phyloP scores from a whole-genome alignment of 805 yeast genomes.

The Schizosaccharomyces osmophilus region DNA sequence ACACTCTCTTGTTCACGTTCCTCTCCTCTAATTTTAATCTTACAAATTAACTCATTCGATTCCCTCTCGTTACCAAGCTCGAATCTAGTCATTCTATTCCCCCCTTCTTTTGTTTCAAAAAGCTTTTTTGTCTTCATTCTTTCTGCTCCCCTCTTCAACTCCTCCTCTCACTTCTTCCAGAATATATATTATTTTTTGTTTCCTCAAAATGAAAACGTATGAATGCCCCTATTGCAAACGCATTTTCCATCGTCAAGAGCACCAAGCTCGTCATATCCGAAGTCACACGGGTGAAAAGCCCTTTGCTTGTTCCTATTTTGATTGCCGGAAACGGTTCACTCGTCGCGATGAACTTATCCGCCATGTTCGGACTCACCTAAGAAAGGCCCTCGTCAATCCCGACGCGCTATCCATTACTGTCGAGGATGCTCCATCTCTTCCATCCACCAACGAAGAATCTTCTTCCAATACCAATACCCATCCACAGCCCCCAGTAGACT shows the following conservation, averaged over 20 bases:
- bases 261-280: not conserved
- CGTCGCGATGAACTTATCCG: not conserved
- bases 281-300: slow-evolving; percentile 1
- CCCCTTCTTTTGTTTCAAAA: no score
- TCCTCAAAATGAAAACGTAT: not conserved
- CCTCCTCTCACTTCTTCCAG: not conserved
- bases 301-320: not conserved
- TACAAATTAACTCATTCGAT: no score
- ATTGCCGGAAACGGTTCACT: not conserved
- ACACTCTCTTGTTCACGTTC: no score
- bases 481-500: no score
- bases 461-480: no score
- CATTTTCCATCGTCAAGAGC: not conserved
- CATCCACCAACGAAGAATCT: no score
- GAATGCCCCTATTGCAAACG: slow-evolving; percentile 1
- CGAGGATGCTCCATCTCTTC: no score
- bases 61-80: no score
- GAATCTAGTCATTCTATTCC: no score
- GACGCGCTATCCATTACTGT: not conserved
- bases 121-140: no score
- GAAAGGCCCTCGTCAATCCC: not conserved
- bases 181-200: no score
- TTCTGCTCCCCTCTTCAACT: not conserved
- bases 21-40: no score
- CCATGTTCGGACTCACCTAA: not conserved